Evolutionary conservation across 2,329 filamentous ascomycete species (phyloP).

Genomic region (Pyrenophora tritici-repentis): DNA sequence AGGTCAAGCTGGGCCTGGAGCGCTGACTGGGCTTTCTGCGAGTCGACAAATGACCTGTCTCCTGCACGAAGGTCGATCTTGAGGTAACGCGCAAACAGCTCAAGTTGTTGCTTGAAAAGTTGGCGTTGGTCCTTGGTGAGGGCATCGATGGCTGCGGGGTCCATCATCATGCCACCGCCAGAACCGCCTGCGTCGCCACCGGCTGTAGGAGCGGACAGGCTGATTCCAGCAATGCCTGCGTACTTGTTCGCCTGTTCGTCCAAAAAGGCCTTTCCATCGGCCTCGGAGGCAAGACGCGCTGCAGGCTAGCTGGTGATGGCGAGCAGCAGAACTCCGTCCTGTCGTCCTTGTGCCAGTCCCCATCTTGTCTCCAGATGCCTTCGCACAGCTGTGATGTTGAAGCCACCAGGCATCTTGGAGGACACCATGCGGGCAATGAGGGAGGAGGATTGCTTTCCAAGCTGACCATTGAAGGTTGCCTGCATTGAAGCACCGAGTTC

Average conservation of each 20-base stretch:
- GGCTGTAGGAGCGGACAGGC: slow-evolving; percentile 71
- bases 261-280: slow-evolving; percentile 89
- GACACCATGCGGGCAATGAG: slow-evolving; percentile 94
- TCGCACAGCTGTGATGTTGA: slow-evolving; percentile 94
- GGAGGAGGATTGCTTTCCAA: slow-evolving; percentile 94
- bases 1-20: slow-evolving; percentile 92
- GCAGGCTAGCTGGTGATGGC: slow-evolving; percentile 92
- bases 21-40: slow-evolving; percentile 82
- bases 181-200: slow-evolving; percentile 74
- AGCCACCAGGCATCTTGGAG: slow-evolving; percentile 99
- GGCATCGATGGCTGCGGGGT: slow-evolving; percentile 93
- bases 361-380: slow-evolving; percentile 95
- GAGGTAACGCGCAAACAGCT: slow-evolving; percentile 91
- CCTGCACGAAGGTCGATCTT: slow-evolving; percentile 97
- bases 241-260: slow-evolving; percentile 91
- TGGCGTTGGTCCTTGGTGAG: slow-evolving; percentile 95
- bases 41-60: slow-evolving; percentile 87
- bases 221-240: slow-evolving; percentile 81
- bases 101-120: slow-evolving; percentile 97
- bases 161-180: slow-evolving; percentile 97
- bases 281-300: slow-evolving; percentile 84
- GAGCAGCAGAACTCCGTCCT: slow-evolving; percentile 87
- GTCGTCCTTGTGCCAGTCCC: slow-evolving; percentile 83
- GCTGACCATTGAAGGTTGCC: slow-evolving; percentile 96
- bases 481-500: slow-evolving; percentile 96